Conservation (phyloP, 805 yeast species). For the Metahyphopichia silvanorum region DNA sequence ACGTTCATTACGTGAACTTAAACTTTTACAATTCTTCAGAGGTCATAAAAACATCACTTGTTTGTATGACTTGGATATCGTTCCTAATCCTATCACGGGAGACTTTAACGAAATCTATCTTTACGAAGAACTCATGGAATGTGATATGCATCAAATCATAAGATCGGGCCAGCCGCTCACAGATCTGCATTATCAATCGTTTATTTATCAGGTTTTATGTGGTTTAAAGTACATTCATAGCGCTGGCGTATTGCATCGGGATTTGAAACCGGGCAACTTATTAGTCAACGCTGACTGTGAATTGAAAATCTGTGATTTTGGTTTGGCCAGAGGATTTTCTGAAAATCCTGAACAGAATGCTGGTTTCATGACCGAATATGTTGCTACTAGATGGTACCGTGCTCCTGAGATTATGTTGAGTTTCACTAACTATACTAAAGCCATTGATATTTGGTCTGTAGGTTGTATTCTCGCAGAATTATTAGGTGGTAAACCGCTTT, state of each 20-base stretch:
- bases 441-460: slow-evolving; percentile 97
- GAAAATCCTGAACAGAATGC: slow-evolving; percentile 79
- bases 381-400: slow-evolving; percentile 97
- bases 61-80: slow-evolving; percentile 89
- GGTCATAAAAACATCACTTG: slow-evolving; percentile 97
- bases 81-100: slow-evolving; percentile 57
- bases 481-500: slow-evolving; percentile 85
- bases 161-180: slow-evolving; percentile 90
- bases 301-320: slow-evolving; percentile 93
- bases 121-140: slow-evolving; percentile 97
- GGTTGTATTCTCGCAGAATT: slow-evolving; percentile 96
- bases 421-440: slow-evolving; percentile 91
- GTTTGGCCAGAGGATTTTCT: slow-evolving; percentile 88
- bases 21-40: slow-evolving; percentile 85
- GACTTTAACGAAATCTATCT: slow-evolving; percentile 87
- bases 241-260: slow-evolving; percentile 91
- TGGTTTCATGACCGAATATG: slow-evolving; percentile 96
- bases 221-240: slow-evolving; percentile 88
- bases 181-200: slow-evolving; percentile 92
- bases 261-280: slow-evolving; percentile 89
- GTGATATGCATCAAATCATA: slow-evolving; percentile 97
- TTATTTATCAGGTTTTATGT: slow-evolving; percentile 86
- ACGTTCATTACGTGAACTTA: slow-evolving; percentile 87
- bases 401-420: slow-evolving; percentile 98
- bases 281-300: slow-evolving; percentile 96